Conservation (phyloP, 805 yeast species). For the Metschnikowia kofuensis region DNA sequence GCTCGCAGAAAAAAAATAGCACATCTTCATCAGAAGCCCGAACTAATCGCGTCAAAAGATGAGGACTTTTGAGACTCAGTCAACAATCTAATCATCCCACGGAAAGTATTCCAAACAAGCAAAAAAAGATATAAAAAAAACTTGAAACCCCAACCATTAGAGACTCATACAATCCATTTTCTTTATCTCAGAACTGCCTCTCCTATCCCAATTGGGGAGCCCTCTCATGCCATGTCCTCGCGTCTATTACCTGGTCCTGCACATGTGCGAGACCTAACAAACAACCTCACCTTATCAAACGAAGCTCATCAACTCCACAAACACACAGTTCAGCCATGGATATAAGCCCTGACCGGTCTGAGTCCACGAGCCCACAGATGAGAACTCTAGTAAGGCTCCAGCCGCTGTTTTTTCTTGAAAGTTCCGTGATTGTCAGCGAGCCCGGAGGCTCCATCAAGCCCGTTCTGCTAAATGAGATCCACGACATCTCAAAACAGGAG, state of each 20-base stretch:
- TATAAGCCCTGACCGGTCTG: conserved; percentile 6
- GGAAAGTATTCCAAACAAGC: not conserved
- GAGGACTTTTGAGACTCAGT: not conserved
- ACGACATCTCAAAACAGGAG: conserved; percentile 62
- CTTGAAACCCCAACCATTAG: too few relatives aligned
- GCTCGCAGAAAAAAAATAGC: too few relatives aligned
- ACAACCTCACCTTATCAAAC: not conserved
- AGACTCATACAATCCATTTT: too few relatives aligned
- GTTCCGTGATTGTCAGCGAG: not conserved
- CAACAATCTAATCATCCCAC: not conserved
- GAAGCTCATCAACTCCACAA: conserved; percentile 5
- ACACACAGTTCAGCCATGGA: conserved; percentile 4
- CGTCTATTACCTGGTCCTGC: not conserved
- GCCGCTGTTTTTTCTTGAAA: conserved; percentile 8
- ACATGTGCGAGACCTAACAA: conserved; percentile 1
- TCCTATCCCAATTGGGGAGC: not conserved
- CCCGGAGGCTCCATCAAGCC: conserved; percentile 3
- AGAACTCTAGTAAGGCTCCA: conserved; percentile 5
- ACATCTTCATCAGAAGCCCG: too few relatives aligned
- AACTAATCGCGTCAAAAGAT: too few relatives aligned
- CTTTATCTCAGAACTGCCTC: too few relatives aligned
- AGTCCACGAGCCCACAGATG: not conserved
- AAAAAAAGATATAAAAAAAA: too few relatives aligned
- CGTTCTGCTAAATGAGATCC: conserved; percentile 25
- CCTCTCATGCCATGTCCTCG: not conserved